Conservation (phyloP, 1,139 yeast genomes). For the Diutina ranongensis region DNA sequence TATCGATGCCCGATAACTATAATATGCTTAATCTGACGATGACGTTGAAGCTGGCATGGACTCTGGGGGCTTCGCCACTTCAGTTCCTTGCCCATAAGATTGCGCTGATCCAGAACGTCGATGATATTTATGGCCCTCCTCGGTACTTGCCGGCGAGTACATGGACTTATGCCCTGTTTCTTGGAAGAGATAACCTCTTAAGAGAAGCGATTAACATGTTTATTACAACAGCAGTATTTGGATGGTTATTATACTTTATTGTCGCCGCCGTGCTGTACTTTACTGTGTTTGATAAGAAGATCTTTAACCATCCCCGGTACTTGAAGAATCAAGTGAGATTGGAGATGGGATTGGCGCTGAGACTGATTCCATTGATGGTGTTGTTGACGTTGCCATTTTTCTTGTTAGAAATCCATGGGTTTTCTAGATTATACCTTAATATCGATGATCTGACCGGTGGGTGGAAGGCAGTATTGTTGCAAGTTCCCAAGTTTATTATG, state of each 20-base stretch:
- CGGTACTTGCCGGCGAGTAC: slow-evolving; percentile 31
- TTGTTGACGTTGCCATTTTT: slow-evolving; percentile 83
- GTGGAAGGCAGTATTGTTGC: slow-evolving; percentile 49
- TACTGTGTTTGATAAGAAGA: slow-evolving; percentile 73
- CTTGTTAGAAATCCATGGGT: slow-evolving; percentile 70
- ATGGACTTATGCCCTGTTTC: slow-evolving; percentile 47
- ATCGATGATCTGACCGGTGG: slow-evolving; percentile 58
- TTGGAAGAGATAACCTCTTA: slow-evolving; percentile 59
- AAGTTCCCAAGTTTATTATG: slow-evolving; percentile 68
- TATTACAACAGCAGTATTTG: slow-evolving; percentile 68
- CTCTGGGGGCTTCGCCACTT: background rate
- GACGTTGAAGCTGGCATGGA: background rate
- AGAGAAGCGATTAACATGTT: slow-evolving; percentile 65
- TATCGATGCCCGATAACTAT: background rate
- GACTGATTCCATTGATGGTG: slow-evolving; percentile 87
- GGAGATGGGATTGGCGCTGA: slow-evolving; percentile 67
- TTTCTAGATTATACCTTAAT: slow-evolving; percentile 63
- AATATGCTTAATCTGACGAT: background rate
- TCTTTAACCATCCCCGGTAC: slow-evolving; percentile 92
- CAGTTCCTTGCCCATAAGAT: slow-evolving; percentile 12
- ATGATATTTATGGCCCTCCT: slow-evolving; percentile 32
- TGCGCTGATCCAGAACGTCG: slow-evolving; percentile 18
- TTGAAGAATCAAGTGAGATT: slow-evolving; percentile 82
- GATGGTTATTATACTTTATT: slow-evolving; percentile 67
- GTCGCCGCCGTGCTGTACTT: slow-evolving; percentile 68